Percentiles rank a stretch among this genome's conserved stretches.
phyloP scores from a whole-genome alignment of 108 stramenopile species.

The Aurantiochytrium sp. region DNA sequence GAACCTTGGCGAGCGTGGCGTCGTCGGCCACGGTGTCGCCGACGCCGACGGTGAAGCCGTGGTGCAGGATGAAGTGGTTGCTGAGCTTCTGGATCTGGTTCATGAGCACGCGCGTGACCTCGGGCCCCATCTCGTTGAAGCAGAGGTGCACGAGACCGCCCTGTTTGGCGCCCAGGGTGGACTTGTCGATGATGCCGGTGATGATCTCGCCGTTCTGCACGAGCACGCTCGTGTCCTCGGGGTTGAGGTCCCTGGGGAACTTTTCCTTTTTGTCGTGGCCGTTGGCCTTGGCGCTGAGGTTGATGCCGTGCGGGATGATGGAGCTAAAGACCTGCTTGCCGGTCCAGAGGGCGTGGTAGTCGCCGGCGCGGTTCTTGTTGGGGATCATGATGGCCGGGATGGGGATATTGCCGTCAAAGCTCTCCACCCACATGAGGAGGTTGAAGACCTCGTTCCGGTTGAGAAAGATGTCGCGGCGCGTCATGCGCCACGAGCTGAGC shows the following conservation, averaged over 20 bases:
- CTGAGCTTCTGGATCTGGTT: conserved; percentile 89
- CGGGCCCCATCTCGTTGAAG: conserved; percentile 90
- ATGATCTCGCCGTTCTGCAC: conserved; percentile 86
- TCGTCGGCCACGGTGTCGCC: conserved; percentile 92
- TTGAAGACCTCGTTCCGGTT: conserved; percentile 88
- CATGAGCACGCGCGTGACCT: conserved; percentile 89
- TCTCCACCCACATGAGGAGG: conserved; percentile 87
- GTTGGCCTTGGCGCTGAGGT: conserved; percentile 66
- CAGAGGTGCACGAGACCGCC: conserved; percentile 92
- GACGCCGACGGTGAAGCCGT: conserved; percentile 92
- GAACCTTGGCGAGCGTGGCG: conserved; percentile 86
- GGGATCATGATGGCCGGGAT: conserved; percentile 92
- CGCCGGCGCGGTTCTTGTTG: conserved; percentile 43
- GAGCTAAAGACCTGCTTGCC: conserved; percentile 92
- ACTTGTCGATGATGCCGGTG: conserved; percentile 94
- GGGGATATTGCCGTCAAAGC: conserved; percentile 89
- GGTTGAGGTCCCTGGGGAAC: conserved; percentile 59
- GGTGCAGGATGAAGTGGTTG: conserved; percentile 91
- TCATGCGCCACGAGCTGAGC: conserved; percentile 88
- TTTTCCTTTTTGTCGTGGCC: conserved; percentile 39
- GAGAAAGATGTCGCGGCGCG: conserved; percentile 87
- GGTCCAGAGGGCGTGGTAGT: conserved; percentile 74
- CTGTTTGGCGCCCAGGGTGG: conserved; percentile 83
- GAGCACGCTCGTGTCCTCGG: conserved; percentile 77
- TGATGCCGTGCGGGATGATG: conserved; percentile 81